phyloP scores from a whole-genome alignment of 805 yeast species.

The Cyberlindnera petersonii region DNA sequence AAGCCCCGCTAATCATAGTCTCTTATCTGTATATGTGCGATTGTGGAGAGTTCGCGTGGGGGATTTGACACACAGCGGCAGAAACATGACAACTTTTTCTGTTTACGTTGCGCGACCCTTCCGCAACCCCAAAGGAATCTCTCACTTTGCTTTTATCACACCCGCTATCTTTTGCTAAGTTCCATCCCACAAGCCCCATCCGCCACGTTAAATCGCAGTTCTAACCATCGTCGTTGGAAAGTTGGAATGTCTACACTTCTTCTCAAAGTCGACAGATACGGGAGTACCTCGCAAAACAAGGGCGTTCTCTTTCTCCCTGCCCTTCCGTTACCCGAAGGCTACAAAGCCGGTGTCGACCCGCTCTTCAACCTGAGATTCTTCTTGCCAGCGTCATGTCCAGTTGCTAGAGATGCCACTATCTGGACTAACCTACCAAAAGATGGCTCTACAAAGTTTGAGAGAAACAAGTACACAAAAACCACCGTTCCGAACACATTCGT shows the following conservation, averaged over 20 bases:
- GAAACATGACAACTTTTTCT: too few relatives aligned
- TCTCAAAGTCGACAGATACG: constrained; percentile 32
- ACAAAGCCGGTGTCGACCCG: constrained; percentile 37
- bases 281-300: constrained; percentile 32
- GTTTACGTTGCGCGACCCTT: too few relatives aligned
- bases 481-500: constrained; percentile 56
- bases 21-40: too few relatives aligned
- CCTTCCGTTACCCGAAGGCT: constrained; percentile 33
- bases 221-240: neutral
- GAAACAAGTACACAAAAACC: constrained; percentile 52
- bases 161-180: too few relatives aligned
- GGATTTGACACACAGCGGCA: too few relatives aligned
- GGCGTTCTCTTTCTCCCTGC: constrained; percentile 40
- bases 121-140: too few relatives aligned
- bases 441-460: constrained; percentile 41
- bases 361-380: constrained; percentile 53
- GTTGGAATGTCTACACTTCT: constrained; percentile 30
- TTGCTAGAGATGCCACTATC: constrained; percentile 66
- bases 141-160: too few relatives aligned
- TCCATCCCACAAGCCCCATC: too few relatives aligned
- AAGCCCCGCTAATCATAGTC: too few relatives aligned
- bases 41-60: too few relatives aligned
- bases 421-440: constrained; percentile 68
- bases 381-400: constrained; percentile 70
- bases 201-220: too few relatives aligned